Conservation (phyloP, 2,329 filamentous ascomycete species). For the Xylariaceae sp. region DNA sequence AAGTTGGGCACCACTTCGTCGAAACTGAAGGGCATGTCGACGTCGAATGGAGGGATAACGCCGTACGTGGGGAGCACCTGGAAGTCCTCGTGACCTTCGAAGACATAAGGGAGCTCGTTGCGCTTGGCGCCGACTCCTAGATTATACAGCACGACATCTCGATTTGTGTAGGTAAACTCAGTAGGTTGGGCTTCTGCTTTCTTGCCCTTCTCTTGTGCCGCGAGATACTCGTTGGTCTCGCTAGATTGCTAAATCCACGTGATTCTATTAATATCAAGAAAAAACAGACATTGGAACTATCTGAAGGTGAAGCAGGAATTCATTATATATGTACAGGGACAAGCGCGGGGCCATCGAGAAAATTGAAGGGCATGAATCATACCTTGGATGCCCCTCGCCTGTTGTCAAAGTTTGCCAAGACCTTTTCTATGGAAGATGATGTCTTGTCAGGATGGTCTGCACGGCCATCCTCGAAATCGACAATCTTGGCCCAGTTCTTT, state of each 20-base stretch:
- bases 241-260: slow-evolving; percentile 20
- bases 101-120: slow-evolving; percentile 80
- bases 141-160: slow-evolving; percentile 92
- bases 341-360: neutral
- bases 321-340: slow-evolving; percentile 22
- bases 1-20: slow-evolving; percentile 90
- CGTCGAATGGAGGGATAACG: slow-evolving; percentile 90
- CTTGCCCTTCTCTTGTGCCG: slow-evolving; percentile 70
- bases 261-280: slow-evolving; percentile 19
- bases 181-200: slow-evolving; percentile 54
- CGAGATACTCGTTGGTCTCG: slow-evolving; percentile 59
- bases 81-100: slow-evolving; percentile 87
- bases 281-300: slow-evolving; percentile 20
- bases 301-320: slow-evolving; percentile 16
- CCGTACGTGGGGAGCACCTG: slow-evolving; percentile 92
- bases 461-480: slow-evolving; percentile 80
- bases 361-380: slow-evolving; percentile 39
- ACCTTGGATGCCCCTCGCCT: slow-evolving; percentile 55
- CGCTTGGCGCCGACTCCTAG: slow-evolving; percentile 88
- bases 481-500: slow-evolving; percentile 70
- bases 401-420: slow-evolving; percentile 79
- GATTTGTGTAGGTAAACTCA: slow-evolving; percentile 76
- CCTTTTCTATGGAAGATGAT: slow-evolving; percentile 70
- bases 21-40: slow-evolving; percentile 71
- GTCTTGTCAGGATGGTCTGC: slow-evolving; percentile 79